phyloP scores from a whole-genome alignment of 164 flowering plant species.

The Magnolia kwangsiensis region DNA sequence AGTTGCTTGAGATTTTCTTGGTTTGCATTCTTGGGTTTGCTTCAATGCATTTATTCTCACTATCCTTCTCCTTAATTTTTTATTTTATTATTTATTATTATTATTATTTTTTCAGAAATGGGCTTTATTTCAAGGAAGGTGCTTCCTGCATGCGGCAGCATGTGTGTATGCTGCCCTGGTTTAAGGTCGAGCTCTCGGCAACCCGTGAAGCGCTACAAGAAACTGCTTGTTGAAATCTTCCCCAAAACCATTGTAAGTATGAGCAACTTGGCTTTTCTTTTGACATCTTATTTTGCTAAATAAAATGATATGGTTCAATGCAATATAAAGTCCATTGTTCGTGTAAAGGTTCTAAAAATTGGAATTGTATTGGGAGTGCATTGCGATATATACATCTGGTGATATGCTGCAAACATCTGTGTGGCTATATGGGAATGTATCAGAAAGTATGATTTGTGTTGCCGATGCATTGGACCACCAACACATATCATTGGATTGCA shows the following conservation, averaged over 20 bases:
- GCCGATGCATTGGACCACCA: too few relatives aligned
- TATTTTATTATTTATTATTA: too few relatives aligned
- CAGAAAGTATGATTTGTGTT: too few relatives aligned
- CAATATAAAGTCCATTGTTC: not conserved
- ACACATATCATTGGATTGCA: too few relatives aligned
- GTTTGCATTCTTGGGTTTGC: not conserved
- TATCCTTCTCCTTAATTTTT: not conserved
- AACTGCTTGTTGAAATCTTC: slow-evolving; percentile 82
- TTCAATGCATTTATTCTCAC: not conserved
- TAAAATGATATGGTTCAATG: not conserved
- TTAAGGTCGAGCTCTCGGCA: slow-evolving; percentile 89
- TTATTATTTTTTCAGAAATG: slow-evolving; percentile 34
- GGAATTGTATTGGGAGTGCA: not conserved
- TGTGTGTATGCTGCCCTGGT: slow-evolving; percentile 95
- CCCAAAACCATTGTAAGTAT: slow-evolving; percentile 67
- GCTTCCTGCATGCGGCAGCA: slow-evolving; percentile 80
- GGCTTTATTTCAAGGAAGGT: slow-evolving; percentile 82
- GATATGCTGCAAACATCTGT: too few relatives aligned
- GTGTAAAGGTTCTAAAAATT: not conserved
- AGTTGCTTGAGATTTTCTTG: not conserved
- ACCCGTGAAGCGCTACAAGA: slow-evolving; percentile 92
- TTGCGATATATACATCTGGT: not conserved
- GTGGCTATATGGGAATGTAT: too few relatives aligned
- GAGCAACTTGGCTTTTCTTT: not conserved
- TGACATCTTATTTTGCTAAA: not conserved